Base-by-base conservation (phyloP, 176 grass and related monocot genomes). In the Oryza glaberrima region DNA sequence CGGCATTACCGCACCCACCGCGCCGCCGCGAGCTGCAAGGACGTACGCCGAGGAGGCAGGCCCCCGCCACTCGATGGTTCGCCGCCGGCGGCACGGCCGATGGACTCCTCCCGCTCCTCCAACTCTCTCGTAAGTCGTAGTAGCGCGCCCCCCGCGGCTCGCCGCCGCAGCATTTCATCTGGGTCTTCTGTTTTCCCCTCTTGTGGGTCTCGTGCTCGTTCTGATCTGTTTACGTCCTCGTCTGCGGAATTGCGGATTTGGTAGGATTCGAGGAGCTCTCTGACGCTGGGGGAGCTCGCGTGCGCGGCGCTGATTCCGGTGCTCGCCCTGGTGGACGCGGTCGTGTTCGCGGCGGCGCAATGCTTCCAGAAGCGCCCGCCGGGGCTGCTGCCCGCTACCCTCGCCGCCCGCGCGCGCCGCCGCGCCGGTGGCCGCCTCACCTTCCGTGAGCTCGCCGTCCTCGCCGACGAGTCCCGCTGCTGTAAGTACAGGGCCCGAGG, bases 401-500 rank as follows among this genome's bases (percentile, higher is more conserved):
- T 82, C 79, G 26, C 74, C 49, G 38, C 66, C 14, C 10, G 16
- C 20, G 51, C 22, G 12, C 22, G 38, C 26, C 69, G 36, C 61
- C 61, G 77, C 2, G 7, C 20, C 25, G 9, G 63, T 16, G 36
- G 60, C 20, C 69, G 70, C 69, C 78, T 76, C 40, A 73, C 25
- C 22, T 79, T 81, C 41, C 20, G 41, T 48, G 79, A 92, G 41
- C 79, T 88, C 65, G 68, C 77, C 34, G 43, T 44, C 20, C 90
- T 92, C 74, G 90, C 86, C 9, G 83, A 86, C 15, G 86, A 92
- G 2, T 92, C 90, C 41, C 28, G 70, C 43, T 89, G 75, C 83
- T 92, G 90, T 92, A 89, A 86, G 80, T 61, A 20, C 19, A 6
- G 8, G 0, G 17, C 69, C 15, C 23, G 23, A 25, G 23, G 23